A percentile compares a stretch with the other conserved stretches of the same genome.
Evolutionary conservation across 2,329 filamentous ascomycete genomes (phyloP).

Genomic region (Colletotrichum sp.): DNA sequence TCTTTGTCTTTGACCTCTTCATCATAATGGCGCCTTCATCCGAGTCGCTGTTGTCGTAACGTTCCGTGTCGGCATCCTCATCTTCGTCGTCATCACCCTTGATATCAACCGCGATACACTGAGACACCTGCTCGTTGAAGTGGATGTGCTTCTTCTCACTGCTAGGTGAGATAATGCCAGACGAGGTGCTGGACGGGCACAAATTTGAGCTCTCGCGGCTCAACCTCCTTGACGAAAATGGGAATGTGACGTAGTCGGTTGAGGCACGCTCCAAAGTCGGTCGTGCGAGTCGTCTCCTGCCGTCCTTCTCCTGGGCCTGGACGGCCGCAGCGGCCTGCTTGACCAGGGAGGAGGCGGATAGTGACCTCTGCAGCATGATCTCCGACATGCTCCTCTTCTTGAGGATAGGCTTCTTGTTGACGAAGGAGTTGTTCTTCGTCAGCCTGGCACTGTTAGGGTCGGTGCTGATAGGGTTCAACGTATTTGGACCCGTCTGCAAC

Average conservation of each 20-base stretch:
- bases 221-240: conserved; percentile 65
- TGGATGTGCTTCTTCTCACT: conserved; percentile 85
- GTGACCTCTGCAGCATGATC: conserved; percentile 86
- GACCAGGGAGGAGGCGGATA: conserved; percentile 86
- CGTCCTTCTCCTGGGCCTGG: conserved; percentile 76
- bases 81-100: conserved; percentile 81
- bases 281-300: conserved; percentile 51
- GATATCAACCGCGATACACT: conserved; percentile 91
- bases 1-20: conserved; percentile 67
- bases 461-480: conserved; percentile 52
- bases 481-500: conserved; percentile 74
- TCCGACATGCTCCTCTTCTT: conserved; percentile 98
- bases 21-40: conserved; percentile 85
- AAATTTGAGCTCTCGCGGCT: conserved; percentile 70
- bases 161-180: conserved; percentile 69
- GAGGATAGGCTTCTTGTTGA: conserved; percentile 85
- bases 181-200: conserved; percentile 71
- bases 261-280: conserved; percentile 65
- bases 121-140: conserved; percentile 94
- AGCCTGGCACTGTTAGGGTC: conserved; percentile 44
- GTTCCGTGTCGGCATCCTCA: conserved; percentile 50
- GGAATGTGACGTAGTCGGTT: conserved; percentile 73
- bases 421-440: conserved; percentile 67
- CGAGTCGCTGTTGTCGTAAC: conserved; percentile 66
- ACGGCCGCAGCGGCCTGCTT: conserved; percentile 89